Conservation (phyloP, 208 protist species). For the Borovskyia barvae region DNA sequence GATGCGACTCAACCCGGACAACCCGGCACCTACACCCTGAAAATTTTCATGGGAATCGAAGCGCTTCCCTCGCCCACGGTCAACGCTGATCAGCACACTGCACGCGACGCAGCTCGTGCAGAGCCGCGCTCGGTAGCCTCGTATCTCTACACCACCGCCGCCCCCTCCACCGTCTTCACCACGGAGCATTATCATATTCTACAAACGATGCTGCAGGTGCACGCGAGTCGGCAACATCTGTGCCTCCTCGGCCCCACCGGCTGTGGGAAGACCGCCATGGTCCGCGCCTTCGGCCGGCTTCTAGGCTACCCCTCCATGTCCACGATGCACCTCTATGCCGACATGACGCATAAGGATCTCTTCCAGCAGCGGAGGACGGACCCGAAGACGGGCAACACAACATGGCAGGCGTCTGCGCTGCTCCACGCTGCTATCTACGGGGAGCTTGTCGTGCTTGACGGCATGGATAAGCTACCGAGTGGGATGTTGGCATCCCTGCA, state of each 20-base stretch:
- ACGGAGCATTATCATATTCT: conserved; percentile 62
- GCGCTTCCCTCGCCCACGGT: conserved; percentile 12
- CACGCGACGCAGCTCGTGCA: not conserved
- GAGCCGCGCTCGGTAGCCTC: not conserved
- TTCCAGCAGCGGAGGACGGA: conserved; percentile 92
- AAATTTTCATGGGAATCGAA: conserved; percentile 44
- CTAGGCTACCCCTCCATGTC: conserved; percentile 59
- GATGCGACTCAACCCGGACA: conserved; percentile 13
- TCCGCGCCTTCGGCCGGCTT: conserved; percentile 65
- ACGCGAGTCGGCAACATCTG: conserved; percentile 73
- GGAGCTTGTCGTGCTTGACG: conserved; percentile 89
- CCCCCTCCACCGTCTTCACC: conserved; percentile 42
- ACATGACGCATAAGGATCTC: conserved; percentile 95
- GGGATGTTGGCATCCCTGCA: conserved; percentile 81
- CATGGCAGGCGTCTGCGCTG: conserved; percentile 86
- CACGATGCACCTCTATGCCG: conserved; percentile 89
- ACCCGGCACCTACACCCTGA: conserved; percentile 39
- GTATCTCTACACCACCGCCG: conserved; percentile 24
- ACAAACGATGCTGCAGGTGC: conserved; percentile 75
- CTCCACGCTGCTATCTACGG: conserved; percentile 85
- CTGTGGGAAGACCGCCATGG: conserved; percentile 88
- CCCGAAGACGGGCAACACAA: conserved; percentile 74
- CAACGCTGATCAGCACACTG: not conserved
- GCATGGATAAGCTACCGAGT: conserved; percentile 83
- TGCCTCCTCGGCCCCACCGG: conserved; percentile 86